Percentiles rank a stretch among this genome's conserved stretches.
These are phyloP conservation scores for Diaporthe capsici DNA, from an alignment of 2,329 filamentous ascomycete genomes.

Conservation along the genomic window DNA sequence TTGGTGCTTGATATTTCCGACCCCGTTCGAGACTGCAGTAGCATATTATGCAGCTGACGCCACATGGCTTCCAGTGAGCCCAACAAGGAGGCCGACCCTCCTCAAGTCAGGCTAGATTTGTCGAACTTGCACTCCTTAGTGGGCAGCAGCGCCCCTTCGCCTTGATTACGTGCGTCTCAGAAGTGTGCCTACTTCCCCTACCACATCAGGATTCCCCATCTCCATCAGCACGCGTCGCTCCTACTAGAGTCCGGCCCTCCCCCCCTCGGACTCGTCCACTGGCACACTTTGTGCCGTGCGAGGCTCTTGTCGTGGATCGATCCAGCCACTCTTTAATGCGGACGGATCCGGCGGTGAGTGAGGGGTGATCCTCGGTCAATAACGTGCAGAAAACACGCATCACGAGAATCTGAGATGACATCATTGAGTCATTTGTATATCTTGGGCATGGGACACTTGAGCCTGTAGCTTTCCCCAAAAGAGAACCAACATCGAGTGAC, in stretches of 20 bases:
- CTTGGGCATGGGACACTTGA: not conserved
- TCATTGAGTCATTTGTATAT: constrained; percentile 4
- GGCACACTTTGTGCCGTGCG: not conserved
- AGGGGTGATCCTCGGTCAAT: not conserved
- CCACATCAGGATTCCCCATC: not conserved
- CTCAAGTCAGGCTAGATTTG: not conserved
- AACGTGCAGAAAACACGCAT: constrained; percentile 7
- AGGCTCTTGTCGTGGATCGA: not conserved
- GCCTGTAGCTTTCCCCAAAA: not conserved
- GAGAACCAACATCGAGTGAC: constrained; percentile 5
- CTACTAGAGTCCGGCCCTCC: not conserved
- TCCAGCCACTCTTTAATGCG: constrained; percentile 1
- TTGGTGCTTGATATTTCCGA: constrained; percentile 5
- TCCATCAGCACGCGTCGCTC: constrained; percentile 23
- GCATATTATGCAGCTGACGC: constrained; percentile 33
- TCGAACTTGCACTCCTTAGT: constrained; percentile 4
- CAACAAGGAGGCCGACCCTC: not conserved
- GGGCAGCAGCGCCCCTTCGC: constrained; percentile 3
- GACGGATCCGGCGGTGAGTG: constrained; percentile 10
- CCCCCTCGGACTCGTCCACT: constrained; percentile 17
- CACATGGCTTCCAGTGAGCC: constrained; percentile 1
- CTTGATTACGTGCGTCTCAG: constrained; percentile 27
- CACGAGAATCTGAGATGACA: constrained; percentile 23
- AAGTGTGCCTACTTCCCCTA: constrained; percentile 6
- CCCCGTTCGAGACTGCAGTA: constrained; percentile 16